These are phyloP conservation scores for Setomelanomma holmii DNA, from an alignment of 2,329 filamentous ascomycete species.

Conservation along the genomic window DNA sequence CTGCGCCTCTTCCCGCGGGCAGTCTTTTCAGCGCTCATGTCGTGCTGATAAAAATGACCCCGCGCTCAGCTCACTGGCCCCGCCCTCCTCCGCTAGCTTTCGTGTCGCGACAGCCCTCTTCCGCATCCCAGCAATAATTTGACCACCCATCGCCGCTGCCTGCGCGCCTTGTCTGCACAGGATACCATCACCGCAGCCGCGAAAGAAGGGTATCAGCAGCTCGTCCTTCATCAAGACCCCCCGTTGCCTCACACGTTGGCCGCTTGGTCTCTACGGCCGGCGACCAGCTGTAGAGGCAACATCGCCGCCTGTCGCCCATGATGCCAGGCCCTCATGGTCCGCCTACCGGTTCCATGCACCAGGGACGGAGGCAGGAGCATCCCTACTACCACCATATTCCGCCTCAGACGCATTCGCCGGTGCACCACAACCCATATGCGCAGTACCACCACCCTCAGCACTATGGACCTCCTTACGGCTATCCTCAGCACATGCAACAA, in stretches of 20 bases:
- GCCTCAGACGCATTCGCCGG: slow-evolving; percentile 26
- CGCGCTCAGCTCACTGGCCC: slow-evolving; percentile 26
- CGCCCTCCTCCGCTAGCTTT: slow-evolving; percentile 16
- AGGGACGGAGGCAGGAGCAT: slow-evolving; percentile 51
- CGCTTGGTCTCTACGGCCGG: slow-evolving; percentile 46
- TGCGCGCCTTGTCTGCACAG: slow-evolving; percentile 16
- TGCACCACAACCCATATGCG: slow-evolving; percentile 35
- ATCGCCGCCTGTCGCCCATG: slow-evolving; percentile 67
- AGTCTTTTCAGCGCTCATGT: slow-evolving; percentile 43
- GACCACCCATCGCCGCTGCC: slow-evolving; percentile 17
- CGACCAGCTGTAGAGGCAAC: slow-evolving; percentile 50
- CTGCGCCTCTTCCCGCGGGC: slow-evolving; percentile 24
- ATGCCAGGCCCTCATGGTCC: slow-evolving; percentile 69
- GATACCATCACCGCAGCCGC: slow-evolving; percentile 3
- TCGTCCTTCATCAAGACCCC: slow-evolving; percentile 7
- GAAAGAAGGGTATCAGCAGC: slow-evolving; percentile 1
- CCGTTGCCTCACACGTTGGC: slow-evolving; percentile 50
- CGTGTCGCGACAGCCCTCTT: slow-evolving; percentile 37
- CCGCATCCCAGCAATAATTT: slow-evolving; percentile 39
- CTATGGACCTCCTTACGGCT: slow-evolving; percentile 50
- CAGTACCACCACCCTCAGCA: slow-evolving; percentile 47
- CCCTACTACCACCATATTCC: slow-evolving; percentile 42
- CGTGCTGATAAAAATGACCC: slow-evolving; percentile 45
- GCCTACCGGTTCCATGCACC: slow-evolving; percentile 48
- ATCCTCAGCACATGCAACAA: slow-evolving; percentile 48